Conservation (phyloP, 2,329 filamentous ascomycete species). For the Xylaria sp. region DNA sequence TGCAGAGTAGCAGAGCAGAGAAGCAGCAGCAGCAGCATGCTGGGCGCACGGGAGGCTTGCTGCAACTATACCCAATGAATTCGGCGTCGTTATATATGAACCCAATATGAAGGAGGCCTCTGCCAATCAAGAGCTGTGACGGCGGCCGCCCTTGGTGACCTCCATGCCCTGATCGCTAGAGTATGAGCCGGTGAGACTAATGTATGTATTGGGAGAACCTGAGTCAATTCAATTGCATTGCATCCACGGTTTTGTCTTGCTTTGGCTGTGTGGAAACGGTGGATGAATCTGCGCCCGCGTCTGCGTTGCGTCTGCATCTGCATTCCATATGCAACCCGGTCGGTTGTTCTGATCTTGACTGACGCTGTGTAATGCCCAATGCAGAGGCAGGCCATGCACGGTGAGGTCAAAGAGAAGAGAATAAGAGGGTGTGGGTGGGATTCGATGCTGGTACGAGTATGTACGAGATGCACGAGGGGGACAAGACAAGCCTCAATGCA, state of each 20-base stretch:
- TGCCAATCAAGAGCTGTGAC: conserved; percentile 4
- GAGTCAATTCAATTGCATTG: not conserved
- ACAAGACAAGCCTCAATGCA: not conserved
- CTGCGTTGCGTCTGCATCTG: not conserved
- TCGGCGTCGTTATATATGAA: not conserved
- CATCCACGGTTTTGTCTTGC: not conserved
- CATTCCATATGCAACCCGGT: conserved; percentile 6
- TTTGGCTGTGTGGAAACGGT: not conserved
- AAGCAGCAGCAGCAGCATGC: too few species aligned
- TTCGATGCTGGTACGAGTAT: not conserved
- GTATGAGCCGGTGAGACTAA: not conserved
- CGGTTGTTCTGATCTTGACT: conserved; percentile 2
- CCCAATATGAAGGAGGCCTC: not conserved
- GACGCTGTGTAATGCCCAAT: conserved; percentile 9
- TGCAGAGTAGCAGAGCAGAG: too few species aligned
- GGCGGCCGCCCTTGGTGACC: not conserved
- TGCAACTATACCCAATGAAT: conserved; percentile 19
- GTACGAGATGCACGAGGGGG: not conserved
- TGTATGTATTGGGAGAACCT: not conserved
- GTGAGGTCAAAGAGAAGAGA: conserved; percentile 1
- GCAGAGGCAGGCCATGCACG: conserved; percentile 1
- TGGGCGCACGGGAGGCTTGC: conserved; percentile 2
- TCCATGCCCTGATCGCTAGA: not conserved
- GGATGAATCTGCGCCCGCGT: not conserved
- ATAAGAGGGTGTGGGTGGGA: not conserved